Conservation (phyloP, 202 grass and related monocot genomes). For the Zizania palustris region DNA sequence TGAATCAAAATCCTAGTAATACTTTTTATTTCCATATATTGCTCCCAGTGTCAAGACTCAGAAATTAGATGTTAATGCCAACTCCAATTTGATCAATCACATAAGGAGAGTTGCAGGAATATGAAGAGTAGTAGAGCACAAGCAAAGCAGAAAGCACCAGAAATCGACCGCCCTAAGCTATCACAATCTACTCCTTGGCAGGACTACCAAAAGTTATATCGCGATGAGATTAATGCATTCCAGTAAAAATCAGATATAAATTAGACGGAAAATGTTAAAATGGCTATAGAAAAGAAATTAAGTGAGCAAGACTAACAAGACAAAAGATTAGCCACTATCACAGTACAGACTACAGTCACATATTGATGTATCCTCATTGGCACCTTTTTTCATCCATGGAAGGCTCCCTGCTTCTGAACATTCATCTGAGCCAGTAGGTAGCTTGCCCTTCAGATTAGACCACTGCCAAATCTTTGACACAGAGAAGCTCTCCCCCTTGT, state of each 20-base stretch:
- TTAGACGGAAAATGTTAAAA: conserved; percentile 38
- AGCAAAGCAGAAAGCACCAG: conserved; percentile 22
- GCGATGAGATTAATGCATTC: conserved; percentile 42
- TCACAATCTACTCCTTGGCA: conserved; percentile 22
- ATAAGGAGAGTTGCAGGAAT: background rate
- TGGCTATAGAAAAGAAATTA: conserved; percentile 51
- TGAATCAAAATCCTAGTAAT: background rate
- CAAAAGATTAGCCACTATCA: conserved; percentile 50
- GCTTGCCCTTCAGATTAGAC: conserved; percentile 73
- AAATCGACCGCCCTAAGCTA: conserved; percentile 44
- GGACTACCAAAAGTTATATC: conserved; percentile 25
- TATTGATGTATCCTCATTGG: conserved; percentile 42
- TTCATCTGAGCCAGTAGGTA: conserved; percentile 59
- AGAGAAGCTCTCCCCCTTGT: conserved; percentile 95
- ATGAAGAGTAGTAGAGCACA: conserved; percentile 7
- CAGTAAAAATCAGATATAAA: conserved; percentile 49
- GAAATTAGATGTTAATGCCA: conserved; percentile 11
- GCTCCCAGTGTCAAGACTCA: background rate
- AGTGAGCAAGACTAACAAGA: conserved; percentile 50
- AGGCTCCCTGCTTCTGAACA: conserved; percentile 58
- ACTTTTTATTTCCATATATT: background rate
- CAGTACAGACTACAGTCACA: conserved; percentile 47
- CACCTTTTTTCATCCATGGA: conserved; percentile 62
- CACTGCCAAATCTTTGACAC: conserved; percentile 99
- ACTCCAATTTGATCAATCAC: conserved; percentile 10